Evolutionary conservation across 768 basidiomycete genomes (phyloP), one percentile per base, ranked within the genome.

Genomic region (Termitomyces heimii): DNA sequence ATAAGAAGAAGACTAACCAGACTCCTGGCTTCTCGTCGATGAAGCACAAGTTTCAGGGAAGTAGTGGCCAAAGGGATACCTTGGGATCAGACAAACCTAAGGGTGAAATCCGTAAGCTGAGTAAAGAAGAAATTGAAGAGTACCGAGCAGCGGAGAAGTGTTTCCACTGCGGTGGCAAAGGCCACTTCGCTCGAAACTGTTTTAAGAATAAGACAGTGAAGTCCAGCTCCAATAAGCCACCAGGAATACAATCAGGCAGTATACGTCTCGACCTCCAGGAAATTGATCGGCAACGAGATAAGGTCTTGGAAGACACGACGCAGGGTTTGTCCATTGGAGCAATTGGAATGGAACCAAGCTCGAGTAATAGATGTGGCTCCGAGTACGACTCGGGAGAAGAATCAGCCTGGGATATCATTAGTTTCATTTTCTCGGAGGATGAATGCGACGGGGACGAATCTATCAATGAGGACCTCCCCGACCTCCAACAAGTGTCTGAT

Each of bases 281-380:
- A 7, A 26, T 45, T 28, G 44, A 45, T 18, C 26, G 3, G 13
- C 5, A 16, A 7, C 14, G 14, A 16, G 44, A 45, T 0, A 16
- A 45, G 10, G 44, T 26, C 5, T n/a, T 45, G 6, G 5, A 14
- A 2, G 12, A 45, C 0, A 45, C 26, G 1, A 45, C 26, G 1
- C 13, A 45, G 5, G 12, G 24, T 3, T 4, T 45, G 5, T 28
- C 26, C 0, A 26, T 45, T 5, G 44, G 26, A 5, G 6, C 16
- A 10, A 13, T 34, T 13, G 12, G 0, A 10, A 2, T 2, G 1
- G 13, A 10, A 14, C 12, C 2, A 13, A 4, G 6, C 0, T 9
- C 31, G 8, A 10, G 12, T 2, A 10, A 32, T 5, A 10, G 12
- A 8, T 32, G 7, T 1, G 31, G 1, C 31, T 32, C 31, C 31